These are phyloP conservation scores for Phytophthora cryptogea DNA, from an alignment of 352 stramenopile species.

Conservation along the genomic window DNA sequence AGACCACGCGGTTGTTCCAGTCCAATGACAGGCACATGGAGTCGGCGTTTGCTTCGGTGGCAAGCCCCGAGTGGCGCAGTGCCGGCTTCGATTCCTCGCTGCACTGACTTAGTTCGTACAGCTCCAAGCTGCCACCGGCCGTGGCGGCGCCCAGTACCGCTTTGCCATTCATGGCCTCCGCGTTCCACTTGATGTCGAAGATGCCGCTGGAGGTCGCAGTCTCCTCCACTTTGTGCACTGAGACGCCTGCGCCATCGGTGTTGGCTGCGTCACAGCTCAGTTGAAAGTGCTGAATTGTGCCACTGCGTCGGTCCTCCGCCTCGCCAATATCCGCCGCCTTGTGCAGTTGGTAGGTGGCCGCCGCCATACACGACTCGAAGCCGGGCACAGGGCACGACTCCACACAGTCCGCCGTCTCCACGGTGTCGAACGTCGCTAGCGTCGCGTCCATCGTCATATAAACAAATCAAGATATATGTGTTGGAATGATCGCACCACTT, in stretches of 20 bases:
- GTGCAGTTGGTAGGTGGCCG: conserved; percentile 84
- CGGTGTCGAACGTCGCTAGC: conserved; percentile 75
- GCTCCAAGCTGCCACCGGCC: conserved; percentile 63
- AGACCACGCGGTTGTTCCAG: conserved; percentile 77
- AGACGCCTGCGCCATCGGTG: conserved; percentile 27
- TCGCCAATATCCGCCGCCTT: conserved; percentile 44
- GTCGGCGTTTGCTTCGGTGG: conserved; percentile 35
- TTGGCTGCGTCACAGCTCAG: conserved; percentile 37
- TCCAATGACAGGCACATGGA: conserved; percentile 87
- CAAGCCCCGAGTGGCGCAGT: conserved; percentile 44
- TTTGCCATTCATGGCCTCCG: conserved; percentile 49
- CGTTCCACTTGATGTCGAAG: conserved; percentile 87
- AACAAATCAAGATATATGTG: no score
- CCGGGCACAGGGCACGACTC: conserved; percentile 71
- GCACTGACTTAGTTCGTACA: conserved; percentile 48
- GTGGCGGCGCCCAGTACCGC: conserved; percentile 68
- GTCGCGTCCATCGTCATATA: conserved; percentile 40
- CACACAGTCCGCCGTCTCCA: conserved; percentile 84
- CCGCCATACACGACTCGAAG: conserved; percentile 68
- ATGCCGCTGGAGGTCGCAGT: conserved; percentile 61
- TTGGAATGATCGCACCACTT: no score
- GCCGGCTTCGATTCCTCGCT: not conserved
- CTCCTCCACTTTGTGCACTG: conserved; percentile 51
- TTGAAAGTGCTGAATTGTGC: conserved; percentile 72
- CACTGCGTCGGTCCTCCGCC: conserved; percentile 49